Base-by-base conservation (phyloP, 306 rosid species). In the Begonia fuchsioides region DNA sequence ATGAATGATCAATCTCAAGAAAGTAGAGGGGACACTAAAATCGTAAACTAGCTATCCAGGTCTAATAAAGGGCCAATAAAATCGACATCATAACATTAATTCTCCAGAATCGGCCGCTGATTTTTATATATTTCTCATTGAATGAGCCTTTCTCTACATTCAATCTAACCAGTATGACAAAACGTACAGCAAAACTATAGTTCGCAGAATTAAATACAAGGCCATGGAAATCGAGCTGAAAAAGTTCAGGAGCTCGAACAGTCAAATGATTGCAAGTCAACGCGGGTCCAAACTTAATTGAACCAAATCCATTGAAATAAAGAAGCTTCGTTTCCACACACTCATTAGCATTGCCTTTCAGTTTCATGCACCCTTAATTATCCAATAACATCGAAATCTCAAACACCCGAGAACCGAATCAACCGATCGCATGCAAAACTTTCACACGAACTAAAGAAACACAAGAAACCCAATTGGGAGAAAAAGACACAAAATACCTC, bases 201-300 rank as follows among this genome's bases (percentile, higher is more conserved):
- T 26, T 26, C 0, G 35, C 35, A 26, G 7, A 26, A 26, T 26
- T 26, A 19, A 19, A 19, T 19, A 2, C 26, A 19, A 2, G 4
- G 26, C 26, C 26, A 19, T 2, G 26, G 26, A 19, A 19, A 19
- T 19, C 26, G 26, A 19, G 4, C 26, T 19, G 26, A 19, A 4
- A 19, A 19, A 19, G 26, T 2, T 4, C 26, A 19, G 26, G 26
- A 43, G 38, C 44, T 44, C 17, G 1, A 18, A 44, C 51, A 61
- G 15, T 58, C 41, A 63, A 56, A 52, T 18, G 13, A 9, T 43
- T 12, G 32, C 51, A 35, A 69, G 72, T 56, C 71, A 81, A 73
- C 65, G 11, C 46, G 60, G 53, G 52, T 47, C 57, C 40, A 50
- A 70, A 45, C 52, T 58, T 43, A 64, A 69, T 62, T 38, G 48